Base-by-base conservation (phyloP, 768 basidiomycete species). In the Trametes punicea region DNA sequence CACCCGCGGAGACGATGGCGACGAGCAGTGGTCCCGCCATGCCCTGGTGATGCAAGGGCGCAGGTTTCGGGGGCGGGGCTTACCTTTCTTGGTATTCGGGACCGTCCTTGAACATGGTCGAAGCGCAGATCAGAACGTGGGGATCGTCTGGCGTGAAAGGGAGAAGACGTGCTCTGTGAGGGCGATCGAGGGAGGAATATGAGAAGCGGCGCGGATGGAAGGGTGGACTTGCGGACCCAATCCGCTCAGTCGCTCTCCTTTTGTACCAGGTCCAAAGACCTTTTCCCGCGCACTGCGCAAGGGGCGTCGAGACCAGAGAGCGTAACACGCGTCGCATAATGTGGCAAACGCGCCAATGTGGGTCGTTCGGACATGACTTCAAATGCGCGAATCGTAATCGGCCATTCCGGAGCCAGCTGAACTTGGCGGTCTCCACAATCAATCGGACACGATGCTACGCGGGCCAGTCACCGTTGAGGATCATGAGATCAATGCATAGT, bases 61-160 rank as follows among this genome's bases (percentile, higher is more conserved):
- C 30, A 26, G 4, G 41, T 38, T 27, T 45, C 42, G 50, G 21
- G 30, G 30, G 11, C n/a, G 27, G 31, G 47, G 34, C 58, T 27
- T 18, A 67, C 68, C 68, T 56, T 21, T 58, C 61, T 42, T 66
- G 60, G 59, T 69, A 69, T 38, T 68, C 65, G 46, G 65, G 65
- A 2, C 65, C 55, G 62, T 68, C 57, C 33, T 56, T 55, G 63
- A 65, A 66, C 67, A 66, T 65, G 20, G 47, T 41, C 42, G 45
- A 16, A 44, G 42, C 39, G 47, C 30, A 36, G 49, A 42, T 53
- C 48, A 30, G 52, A 50, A 33, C 40, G 29, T 50, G 59, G 29
- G 33, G 47, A 49, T 57, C 48, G 51, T 20, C 21, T 33, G 27
- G 49, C n/a, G 53, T 53, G 57, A 53, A 56, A 41, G 34, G 41